Evolutionary conservation across 345 rosid species (phyloP).

Genomic region (Odontarrhena argentea): DNA sequence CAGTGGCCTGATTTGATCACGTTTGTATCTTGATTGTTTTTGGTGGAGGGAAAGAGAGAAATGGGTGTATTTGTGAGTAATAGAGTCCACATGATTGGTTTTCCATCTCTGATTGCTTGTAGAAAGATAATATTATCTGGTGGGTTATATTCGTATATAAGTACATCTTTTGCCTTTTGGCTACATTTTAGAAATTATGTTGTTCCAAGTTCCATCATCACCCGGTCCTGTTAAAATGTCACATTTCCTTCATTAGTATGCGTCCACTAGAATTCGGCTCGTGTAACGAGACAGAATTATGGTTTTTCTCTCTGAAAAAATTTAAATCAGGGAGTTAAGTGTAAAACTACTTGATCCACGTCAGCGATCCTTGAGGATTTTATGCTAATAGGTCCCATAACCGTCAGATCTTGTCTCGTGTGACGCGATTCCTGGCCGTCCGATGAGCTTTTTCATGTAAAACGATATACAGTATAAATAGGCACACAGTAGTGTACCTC

Average conservation of each 20-base stretch:
- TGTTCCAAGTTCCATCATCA: not conserved
- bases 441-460: too few relatives aligned
- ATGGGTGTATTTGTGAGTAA: slow-evolving; percentile 39
- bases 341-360: slow-evolving; percentile 22
- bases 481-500: too few relatives aligned
- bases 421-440: slow-evolving; percentile 8
- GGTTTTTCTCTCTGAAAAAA: not conserved
- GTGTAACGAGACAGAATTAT: slow-evolving; percentile 2
- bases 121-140: not conserved
- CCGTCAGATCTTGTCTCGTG: slow-evolving; percentile 38
- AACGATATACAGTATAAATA: too few relatives aligned
- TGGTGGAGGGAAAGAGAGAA: slow-evolving; percentile 6
- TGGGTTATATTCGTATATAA: slow-evolving; percentile 31
- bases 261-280: not conserved
- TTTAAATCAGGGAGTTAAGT: slow-evolving; percentile 7
- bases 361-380: slow-evolving; percentile 40
- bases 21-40: slow-evolving; percentile 21
- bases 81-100: slow-evolving; percentile 37
- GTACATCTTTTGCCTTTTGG: slow-evolving; percentile 8
- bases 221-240: not conserved
- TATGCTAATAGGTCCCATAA: not conserved
- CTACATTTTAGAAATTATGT: not conserved
- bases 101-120: slow-evolving; percentile 29
- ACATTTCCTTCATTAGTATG: not conserved
- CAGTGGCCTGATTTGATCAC: slow-evolving; percentile 64